A percentile compares a stretch with the other conserved stretches of the same genome.
Conservation (phyloP, 805 yeast species). For the Novakomyces olei region DNA sequence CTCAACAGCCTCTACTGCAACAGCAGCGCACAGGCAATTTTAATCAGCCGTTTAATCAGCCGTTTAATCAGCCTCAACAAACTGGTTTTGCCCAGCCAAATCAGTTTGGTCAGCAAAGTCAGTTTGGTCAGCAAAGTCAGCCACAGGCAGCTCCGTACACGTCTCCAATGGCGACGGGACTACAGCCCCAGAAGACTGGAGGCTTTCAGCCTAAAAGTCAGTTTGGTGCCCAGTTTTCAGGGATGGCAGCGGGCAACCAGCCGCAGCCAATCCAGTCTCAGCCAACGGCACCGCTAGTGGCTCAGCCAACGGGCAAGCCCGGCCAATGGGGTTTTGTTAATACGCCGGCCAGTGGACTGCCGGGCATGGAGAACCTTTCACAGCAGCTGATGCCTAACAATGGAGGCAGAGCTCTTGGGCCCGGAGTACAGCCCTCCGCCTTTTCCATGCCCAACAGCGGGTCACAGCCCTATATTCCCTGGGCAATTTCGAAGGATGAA, state of each 20-base stretch:
- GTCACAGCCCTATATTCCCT: slow-evolving; percentile 35
- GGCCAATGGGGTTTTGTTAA: slow-evolving; percentile 67
- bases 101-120: too few species aligned
- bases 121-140: too few species aligned
- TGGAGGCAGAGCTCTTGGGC: slow-evolving; percentile 34
- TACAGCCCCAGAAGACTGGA: slow-evolving; percentile 2
- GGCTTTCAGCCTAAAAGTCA: slow-evolving; percentile 15
- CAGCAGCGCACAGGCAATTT: too few species aligned
- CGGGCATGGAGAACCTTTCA: slow-evolving; percentile 6
- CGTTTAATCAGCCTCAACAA: too few species aligned
- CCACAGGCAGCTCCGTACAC: too few species aligned
- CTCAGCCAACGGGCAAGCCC: slow-evolving; percentile 39
- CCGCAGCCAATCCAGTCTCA: slow-evolving; percentile 27
- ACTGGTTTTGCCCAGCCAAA: slow-evolving; percentile 20
- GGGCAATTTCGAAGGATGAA: slow-evolving; percentile 77
- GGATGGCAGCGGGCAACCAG: slow-evolving; percentile 8
- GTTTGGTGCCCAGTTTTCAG: slow-evolving; percentile 19
- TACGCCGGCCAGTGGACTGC: slow-evolving; percentile 41
- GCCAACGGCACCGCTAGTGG: slow-evolving; percentile 25
- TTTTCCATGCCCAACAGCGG: slow-evolving; percentile 17
- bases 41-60: too few species aligned
- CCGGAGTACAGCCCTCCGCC: slow-evolving; percentile 28
- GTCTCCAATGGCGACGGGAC: too few species aligned
- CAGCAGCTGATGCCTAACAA: slow-evolving; percentile 38
- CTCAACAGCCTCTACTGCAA: too few species aligned